A percentile compares a stretch with the other conserved stretches of the same genome.
Conservation (phyloP, 768 basidiomycete genomes). For the Filobasidium wieringae region DNA sequence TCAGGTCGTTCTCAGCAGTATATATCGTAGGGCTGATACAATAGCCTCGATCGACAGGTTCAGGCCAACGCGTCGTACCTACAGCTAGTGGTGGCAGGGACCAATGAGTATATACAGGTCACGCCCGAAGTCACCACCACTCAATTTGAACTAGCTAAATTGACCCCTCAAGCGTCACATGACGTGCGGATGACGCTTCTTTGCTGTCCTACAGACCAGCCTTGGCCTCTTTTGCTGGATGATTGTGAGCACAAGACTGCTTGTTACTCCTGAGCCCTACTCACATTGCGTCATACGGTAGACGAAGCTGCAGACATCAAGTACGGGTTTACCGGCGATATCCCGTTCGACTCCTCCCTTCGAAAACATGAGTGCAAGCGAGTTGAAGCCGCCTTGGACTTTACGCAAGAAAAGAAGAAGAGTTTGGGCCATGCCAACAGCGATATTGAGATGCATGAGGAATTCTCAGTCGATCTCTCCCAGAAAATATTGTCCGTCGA, state of each 20-base stretch:
- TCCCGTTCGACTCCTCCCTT: slow-evolving; percentile 30
- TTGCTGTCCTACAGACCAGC: slow-evolving; percentile 30
- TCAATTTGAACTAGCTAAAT: not conserved
- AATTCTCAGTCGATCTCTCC: slow-evolving; percentile 5
- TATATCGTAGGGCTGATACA: not conserved
- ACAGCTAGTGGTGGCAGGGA: slow-evolving; percentile 27
- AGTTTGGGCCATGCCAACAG: not conserved
- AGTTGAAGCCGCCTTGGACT: slow-evolving; percentile 9
- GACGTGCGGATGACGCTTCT: slow-evolving; percentile 34
- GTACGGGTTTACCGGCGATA: slow-evolving; percentile 32
- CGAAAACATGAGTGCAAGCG: slow-evolving; percentile 21
- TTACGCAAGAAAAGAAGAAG: not conserved
- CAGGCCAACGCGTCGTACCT: slow-evolving; percentile 20
- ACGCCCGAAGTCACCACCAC: not conserved
- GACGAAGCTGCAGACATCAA: slow-evolving; percentile 30
- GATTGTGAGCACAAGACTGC: slow-evolving; percentile 28
- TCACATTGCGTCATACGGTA: not conserved
- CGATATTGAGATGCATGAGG: not conserved
- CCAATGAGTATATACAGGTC: slow-evolving; percentile 12
- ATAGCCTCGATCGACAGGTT: slow-evolving; percentile 8
- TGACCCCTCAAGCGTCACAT: slow-evolving; percentile 11
- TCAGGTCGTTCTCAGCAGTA: not conserved
- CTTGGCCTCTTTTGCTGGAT: slow-evolving; percentile 36
- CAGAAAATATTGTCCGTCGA: slow-evolving; percentile 5
- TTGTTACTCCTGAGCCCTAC: not conserved